These are phyloP conservation scores for Achaetomiella virescens DNA, from an alignment of 495 filamentous ascomycete genomes.

Conservation along the genomic window DNA sequence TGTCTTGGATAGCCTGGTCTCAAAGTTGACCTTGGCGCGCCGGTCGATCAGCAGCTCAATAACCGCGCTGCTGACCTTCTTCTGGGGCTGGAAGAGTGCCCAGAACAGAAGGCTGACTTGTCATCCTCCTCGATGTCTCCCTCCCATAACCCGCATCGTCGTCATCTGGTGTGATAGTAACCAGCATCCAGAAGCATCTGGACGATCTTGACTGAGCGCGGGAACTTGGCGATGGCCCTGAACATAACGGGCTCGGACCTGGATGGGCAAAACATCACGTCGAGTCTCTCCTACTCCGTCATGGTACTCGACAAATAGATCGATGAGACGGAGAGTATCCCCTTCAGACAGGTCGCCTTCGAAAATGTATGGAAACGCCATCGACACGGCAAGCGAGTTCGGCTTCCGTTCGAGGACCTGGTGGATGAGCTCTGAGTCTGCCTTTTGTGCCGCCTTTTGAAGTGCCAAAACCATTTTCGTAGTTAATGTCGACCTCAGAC, in stretches of 20 bases:
- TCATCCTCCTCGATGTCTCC: slow-evolving; percentile 37
- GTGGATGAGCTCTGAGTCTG: slow-evolving; percentile 33
- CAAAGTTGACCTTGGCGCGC: slow-evolving; percentile 43
- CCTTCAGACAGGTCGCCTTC: slow-evolving; percentile 33
- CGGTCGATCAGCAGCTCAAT: slow-evolving; percentile 39
- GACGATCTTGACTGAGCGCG: slow-evolving; percentile 37
- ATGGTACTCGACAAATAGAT: slow-evolving; percentile 37
- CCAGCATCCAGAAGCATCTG: slow-evolving; percentile 39
- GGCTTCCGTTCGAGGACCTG: slow-evolving; percentile 35
- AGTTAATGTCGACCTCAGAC: slow-evolving; percentile 34
- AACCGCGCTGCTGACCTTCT: slow-evolving; percentile 39
- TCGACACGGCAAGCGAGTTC: slow-evolving; percentile 31
- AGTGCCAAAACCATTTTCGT: slow-evolving; percentile 36
- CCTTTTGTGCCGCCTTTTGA: slow-evolving; percentile 36
- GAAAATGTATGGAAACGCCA: slow-evolving; percentile 41
- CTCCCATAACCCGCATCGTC: slow-evolving; percentile 27
- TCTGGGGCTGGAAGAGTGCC: slow-evolving; percentile 44
- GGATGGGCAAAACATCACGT: slow-evolving; percentile 33
- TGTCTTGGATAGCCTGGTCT: slow-evolving; percentile 35
- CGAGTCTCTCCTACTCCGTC: slow-evolving; percentile 36
- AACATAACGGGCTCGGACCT: slow-evolving; percentile 34
- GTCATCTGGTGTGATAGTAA: slow-evolving; percentile 41
- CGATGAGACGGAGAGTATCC: slow-evolving; percentile 31
- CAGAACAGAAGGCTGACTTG: slow-evolving; percentile 41
- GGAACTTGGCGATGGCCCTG: slow-evolving; percentile 38